Percentiles rank a stretch among this genome's conserved stretches.
Conservation (phyloP, 2,329 filamentous ascomycete species). For the Penicillium thymicola region DNA sequence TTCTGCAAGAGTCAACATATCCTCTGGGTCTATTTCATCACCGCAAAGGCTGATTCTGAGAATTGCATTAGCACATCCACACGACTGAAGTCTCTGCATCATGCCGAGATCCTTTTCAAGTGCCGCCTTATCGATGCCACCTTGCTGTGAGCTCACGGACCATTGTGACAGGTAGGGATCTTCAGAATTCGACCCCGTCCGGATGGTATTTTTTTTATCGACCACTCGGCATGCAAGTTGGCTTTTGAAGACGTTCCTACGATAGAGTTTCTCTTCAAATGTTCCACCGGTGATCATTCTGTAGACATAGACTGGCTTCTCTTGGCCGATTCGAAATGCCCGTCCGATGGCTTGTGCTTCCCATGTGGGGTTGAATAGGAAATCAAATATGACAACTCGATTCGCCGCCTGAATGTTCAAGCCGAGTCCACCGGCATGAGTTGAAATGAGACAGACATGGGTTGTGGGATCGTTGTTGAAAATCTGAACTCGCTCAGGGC, state of each 20-base stretch:
- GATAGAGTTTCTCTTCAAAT: conserved; percentile 71
- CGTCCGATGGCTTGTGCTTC: conserved; percentile 87
- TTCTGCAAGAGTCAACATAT: too few relatives aligned
- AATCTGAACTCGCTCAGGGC: conserved; percentile 62
- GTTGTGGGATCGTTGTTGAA: conserved; percentile 62
- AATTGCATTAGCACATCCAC: too few relatives aligned
- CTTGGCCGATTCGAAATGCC: conserved; percentile 80
- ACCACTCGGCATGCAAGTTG: conserved; percentile 64
- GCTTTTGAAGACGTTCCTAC: conserved; percentile 75
- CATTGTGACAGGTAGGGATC: too few relatives aligned
- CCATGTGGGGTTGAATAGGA: conserved; percentile 72
- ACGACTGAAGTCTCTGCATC: too few relatives aligned
- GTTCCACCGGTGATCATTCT: conserved; percentile 75
- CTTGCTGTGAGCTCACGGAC: too few relatives aligned
- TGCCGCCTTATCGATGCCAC: too few relatives aligned
- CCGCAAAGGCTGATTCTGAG: too few relatives aligned
- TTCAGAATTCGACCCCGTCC: too few relatives aligned
- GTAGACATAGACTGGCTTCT: conserved; percentile 79
- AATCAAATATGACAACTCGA: conserved; percentile 82
- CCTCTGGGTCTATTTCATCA: too few relatives aligned
- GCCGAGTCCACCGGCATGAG: conserved; percentile 74
- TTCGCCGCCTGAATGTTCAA: conserved; percentile 83
- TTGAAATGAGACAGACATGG: conserved; percentile 74
- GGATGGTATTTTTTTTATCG: too few relatives aligned
- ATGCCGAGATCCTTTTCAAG: too few relatives aligned